Base-by-base conservation (phyloP, 108 stramenopile genomes). In the Nannochloropsis gaditana region DNA sequence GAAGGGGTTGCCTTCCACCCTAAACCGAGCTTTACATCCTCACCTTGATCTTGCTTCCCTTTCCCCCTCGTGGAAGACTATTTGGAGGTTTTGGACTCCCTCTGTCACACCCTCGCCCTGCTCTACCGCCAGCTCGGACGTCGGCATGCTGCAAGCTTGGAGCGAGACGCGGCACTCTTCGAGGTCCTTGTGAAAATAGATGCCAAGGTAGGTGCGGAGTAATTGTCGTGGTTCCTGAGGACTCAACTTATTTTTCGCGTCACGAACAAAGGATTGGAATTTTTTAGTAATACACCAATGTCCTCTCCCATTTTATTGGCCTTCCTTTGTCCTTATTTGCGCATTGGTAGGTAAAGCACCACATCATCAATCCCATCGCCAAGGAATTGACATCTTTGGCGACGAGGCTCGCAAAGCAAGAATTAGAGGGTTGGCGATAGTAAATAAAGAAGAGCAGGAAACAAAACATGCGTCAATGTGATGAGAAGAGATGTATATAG, bases 351-450 rank as follows among this genome's bases (percentile, higher is more conserved):
- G n/a, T 73, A 15, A 73, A 73, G 59, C 59, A 73, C 4, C 59
- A 73, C 59, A 73, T 73, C 59, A 73, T 73, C 5, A 73, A 73
- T 73, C 59, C 59, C 59, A 73, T 73, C 59, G 59, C 59, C 2
- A 73, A 73, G 4, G 59, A 73, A 4, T n/a, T 73, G 19, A 73
- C 59, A n/a, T 15, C 15, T n/a, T 15, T 73, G 19, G n/a, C 59
- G 2, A n/a, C 59, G 19, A 73, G 59, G 59, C 59, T 73, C 19
- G 59, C 59, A 15, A 73, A 73, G 59, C 59, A 2, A 73, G 59
- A 73, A n/a, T 73, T 73, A n/a, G 59, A 73, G n/a, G 59, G 59
- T 15, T 73, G 59, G 59, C 3, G 59, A n/a, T 73, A 73, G 59
- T 73, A 5, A 2, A 73, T 15, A n/a, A n/a, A 73, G 59, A n/a